These are phyloP conservation scores for Zalerion maritima DNA, from an alignment of 495 filamentous ascomycete genomes.

Conservation along the genomic window DNA sequence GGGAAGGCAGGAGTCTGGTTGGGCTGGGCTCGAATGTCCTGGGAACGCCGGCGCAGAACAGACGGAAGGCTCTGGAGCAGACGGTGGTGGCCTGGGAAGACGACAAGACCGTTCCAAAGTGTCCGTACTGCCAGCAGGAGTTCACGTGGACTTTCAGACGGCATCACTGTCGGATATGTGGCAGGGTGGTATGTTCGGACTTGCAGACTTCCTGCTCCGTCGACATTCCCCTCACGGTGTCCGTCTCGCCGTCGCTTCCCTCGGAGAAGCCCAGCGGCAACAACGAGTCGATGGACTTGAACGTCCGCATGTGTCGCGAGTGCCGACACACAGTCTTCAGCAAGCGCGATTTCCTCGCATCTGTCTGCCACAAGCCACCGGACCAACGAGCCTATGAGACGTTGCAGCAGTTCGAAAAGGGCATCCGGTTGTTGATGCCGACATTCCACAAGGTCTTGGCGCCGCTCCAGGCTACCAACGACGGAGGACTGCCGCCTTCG, in stretches of 20 bases:
- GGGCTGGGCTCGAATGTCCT: slow-evolving; percentile 18
- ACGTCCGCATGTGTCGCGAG: slow-evolving; percentile 82
- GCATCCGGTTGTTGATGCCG: slow-evolving; percentile 71
- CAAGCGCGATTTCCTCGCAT: slow-evolving; percentile 64
- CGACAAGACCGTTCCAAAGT: slow-evolving; percentile 61
- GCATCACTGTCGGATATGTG: slow-evolving; percentile 91
- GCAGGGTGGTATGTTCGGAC: slow-evolving; percentile 83
- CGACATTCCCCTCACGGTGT: slow-evolving; percentile 67
- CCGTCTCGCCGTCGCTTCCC: slow-evolving; percentile 15
- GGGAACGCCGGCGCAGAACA: slow-evolving; percentile 33
- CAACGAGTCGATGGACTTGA: slow-evolving; percentile 45
- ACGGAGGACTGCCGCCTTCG: slow-evolving; percentile 53
- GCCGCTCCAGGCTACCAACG: slow-evolving; percentile 25
- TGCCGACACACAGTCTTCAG: slow-evolving; percentile 78
- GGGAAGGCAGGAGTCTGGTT: slow-evolving; percentile 19
- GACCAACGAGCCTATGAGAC: slow-evolving; percentile 77
- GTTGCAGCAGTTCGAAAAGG: slow-evolving; percentile 74
- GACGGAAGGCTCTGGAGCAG: slow-evolving; percentile 72
- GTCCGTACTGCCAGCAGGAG: slow-evolving; percentile 89
- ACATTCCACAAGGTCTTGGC: slow-evolving; percentile 71
- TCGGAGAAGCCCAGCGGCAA: slow-evolving; percentile 19
- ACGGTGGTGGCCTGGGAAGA: slow-evolving; percentile 91
- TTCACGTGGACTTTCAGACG: slow-evolving; percentile 83
- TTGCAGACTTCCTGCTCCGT: slow-evolving; percentile 66
- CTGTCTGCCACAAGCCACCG: slow-evolving; percentile 50